A percentile compares a stretch with the other conserved stretches of the same genome.
phyloP scores from a whole-genome alignment of 306 rosid genomes.

The Lithocarpus polystachyus region DNA sequence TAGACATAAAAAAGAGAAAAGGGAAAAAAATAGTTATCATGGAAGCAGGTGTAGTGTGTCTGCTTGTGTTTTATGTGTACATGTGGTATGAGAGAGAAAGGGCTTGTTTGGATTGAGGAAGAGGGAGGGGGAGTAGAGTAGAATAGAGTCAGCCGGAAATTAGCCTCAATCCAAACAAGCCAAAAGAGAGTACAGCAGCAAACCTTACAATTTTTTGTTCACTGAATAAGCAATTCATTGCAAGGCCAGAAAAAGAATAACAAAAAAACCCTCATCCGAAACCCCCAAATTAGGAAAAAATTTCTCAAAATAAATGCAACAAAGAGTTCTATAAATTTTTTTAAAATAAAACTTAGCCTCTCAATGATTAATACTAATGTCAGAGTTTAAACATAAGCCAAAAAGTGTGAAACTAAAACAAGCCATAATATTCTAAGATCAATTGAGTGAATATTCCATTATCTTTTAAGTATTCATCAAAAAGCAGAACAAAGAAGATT shows the following conservation, averaged over 20 bases:
- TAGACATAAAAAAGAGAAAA: neutral
- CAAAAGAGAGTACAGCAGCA: neutral
- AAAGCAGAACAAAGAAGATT: constrained; percentile 1
- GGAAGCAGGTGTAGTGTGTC: neutral
- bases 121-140: too few species aligned
- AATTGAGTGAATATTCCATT: neutral
- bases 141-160: too few species aligned
- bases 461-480: neutral
- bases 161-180: too few species aligned
- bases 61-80: neutral
- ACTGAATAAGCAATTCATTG: neutral
- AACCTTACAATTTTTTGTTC: neutral
- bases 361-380: neutral
- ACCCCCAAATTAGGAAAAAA: neutral
- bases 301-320: neutral
- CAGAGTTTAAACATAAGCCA: neutral
- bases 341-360: neutral
- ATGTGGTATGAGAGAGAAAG: neutral
- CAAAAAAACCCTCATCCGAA: neutral
- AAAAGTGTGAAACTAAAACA: neutral
- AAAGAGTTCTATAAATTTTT: neutral
- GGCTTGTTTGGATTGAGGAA: too few species aligned
- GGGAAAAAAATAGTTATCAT: neutral
- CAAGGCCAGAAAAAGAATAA: neutral
- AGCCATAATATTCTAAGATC: neutral